Evolutionary conservation across 1,139 yeast species (phyloP), one percentile per base, ranked within the genome.

Genomic region (Nakaseomyces glabratus): DNA sequence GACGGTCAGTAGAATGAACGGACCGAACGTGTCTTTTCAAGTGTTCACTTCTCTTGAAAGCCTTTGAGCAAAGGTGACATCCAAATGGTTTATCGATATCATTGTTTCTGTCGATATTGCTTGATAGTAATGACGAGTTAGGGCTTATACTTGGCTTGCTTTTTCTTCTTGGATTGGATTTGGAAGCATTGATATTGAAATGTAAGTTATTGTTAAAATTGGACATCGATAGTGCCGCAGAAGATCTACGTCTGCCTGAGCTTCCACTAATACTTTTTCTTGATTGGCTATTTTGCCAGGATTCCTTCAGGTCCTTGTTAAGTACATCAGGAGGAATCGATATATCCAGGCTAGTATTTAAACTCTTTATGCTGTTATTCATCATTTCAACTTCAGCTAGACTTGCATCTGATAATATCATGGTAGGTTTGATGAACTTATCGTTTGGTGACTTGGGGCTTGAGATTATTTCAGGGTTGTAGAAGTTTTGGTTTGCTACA

Each of bases 21-120:
- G 85, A 76, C 42, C 90, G 63, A 52, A 76, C 70, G 52, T 82
- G 93, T 38, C 93, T 66, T 53, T 79, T 80, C 46, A 82, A 63
- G 55, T 82, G 93, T 52, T 82, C 93, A 48, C 77, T 81, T 41
- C 93, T 69, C 50, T 79, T 73, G 62, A 82, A 82, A 24, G 57
- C 48, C 41, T 60, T 61, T 17, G 48, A 39, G 43, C 68, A 63
- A 8, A 51, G 44, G 8, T 47, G 45, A 38, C 68, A 63, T 33
- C 54, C 52, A 48, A 61, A 62, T 12, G 65, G 64, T 42, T 62
- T 62, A 16, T 57, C 60, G 19, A 14, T 14, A 15, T 17, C 28
- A 23, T 17, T 31, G 15, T 26, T 20, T 11, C 18, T 26, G 10
- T 26, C 30, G 15, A 26, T 15, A 26, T 26, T 26, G 16, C 30